Evolutionary conservation across 257 asterid genomes (phyloP).

Genomic region (Plantago major): DNA sequence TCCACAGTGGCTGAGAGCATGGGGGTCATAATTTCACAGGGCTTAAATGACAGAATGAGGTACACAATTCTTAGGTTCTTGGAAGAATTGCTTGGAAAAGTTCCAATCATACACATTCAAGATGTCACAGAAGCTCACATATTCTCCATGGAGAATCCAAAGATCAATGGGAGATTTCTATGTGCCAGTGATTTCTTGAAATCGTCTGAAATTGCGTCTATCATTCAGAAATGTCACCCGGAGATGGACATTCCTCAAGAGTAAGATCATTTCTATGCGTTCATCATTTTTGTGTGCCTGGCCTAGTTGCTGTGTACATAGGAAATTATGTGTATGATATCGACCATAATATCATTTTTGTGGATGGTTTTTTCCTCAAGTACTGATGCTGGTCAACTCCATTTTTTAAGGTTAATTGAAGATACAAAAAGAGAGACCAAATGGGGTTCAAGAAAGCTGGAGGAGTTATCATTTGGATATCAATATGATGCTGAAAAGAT

Average conservation of each 20-base stretch:
- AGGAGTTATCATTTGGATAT: too few species aligned
- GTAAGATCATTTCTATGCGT: not conserved
- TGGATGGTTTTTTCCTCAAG: not conserved
- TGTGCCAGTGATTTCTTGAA: slow-evolving; percentile 23
- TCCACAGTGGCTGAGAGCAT: slow-evolving; percentile 17
- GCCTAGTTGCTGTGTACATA: too few species aligned
- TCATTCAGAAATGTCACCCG: slow-evolving; percentile 10
- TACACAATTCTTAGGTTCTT: slow-evolving; percentile 28
- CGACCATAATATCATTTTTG: too few species aligned
- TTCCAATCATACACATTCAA: slow-evolving; percentile 39
- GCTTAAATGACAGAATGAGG: slow-evolving; percentile 9
- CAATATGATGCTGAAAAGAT: too few species aligned
- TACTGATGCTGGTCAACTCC: not conserved
- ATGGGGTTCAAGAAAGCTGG: slow-evolving; percentile 9
- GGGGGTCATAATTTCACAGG: slow-evolving; percentile 11
- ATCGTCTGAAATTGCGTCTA: slow-evolving; percentile 13
- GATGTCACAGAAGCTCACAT: slow-evolving; percentile 39
- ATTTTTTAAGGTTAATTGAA: slow-evolving; percentile 17
- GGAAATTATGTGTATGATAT: too few species aligned
- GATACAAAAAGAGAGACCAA: slow-evolving; percentile 11
- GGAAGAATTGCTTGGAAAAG: slow-evolving; percentile 32
- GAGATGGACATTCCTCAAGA: slow-evolving; percentile 2
- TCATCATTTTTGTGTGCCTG: too few species aligned
- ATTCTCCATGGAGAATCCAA: slow-evolving; percentile 26
- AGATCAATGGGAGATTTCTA: slow-evolving; percentile 32